A percentile compares a stretch with the other conserved stretches of the same genome.
phyloP scores from a whole-genome alignment of 495 filamentous ascomycete genomes.

The Talaromyces stipitatus region DNA sequence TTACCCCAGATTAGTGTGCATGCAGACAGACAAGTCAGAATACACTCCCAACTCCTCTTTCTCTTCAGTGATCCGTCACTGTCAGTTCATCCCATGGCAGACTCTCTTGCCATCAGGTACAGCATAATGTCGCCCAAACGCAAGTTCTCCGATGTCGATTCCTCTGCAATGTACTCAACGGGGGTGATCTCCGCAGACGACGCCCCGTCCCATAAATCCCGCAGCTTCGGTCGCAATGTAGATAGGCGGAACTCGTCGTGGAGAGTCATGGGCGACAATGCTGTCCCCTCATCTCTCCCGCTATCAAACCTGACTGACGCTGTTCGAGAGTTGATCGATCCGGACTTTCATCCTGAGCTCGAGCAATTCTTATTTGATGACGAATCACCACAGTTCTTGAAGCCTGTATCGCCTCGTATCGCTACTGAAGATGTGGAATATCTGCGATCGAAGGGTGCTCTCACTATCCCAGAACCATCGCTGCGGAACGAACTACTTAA shows the following conservation, averaged over 20 bases:
- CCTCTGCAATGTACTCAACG: not conserved
- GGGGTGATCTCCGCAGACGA: not conserved
- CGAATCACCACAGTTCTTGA: constrained; percentile 45
- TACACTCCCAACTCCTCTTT: no score
- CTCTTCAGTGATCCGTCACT: no score
- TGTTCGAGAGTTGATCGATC: constrained; percentile 36
- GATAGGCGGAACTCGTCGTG: not conserved
- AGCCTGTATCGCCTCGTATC: constrained; percentile 55
- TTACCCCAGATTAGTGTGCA: not conserved
- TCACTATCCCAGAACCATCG: constrained; percentile 55
- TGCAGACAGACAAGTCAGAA: no score
- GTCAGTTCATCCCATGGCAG: no score
- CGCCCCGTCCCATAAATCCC: not conserved
- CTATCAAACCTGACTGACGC: constrained; percentile 36
- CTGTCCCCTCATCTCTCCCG: constrained; percentile 22
- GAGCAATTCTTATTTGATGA: constrained; percentile 32
- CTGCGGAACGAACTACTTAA: constrained; percentile 65
- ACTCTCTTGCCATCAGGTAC: not conserved
- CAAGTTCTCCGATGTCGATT: not conserved
- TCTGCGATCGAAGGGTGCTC: constrained; percentile 62
- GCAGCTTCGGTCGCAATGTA: not conserved
- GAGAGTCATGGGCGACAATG: constrained; percentile 6
- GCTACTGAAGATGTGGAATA: constrained; percentile 64
- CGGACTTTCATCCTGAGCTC: constrained; percentile 28
- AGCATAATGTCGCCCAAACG: not conserved